These are phyloP conservation scores for Penicillium verrucosum DNA, from an alignment of 2,329 filamentous ascomycete genomes.

Conservation along the genomic window DNA sequence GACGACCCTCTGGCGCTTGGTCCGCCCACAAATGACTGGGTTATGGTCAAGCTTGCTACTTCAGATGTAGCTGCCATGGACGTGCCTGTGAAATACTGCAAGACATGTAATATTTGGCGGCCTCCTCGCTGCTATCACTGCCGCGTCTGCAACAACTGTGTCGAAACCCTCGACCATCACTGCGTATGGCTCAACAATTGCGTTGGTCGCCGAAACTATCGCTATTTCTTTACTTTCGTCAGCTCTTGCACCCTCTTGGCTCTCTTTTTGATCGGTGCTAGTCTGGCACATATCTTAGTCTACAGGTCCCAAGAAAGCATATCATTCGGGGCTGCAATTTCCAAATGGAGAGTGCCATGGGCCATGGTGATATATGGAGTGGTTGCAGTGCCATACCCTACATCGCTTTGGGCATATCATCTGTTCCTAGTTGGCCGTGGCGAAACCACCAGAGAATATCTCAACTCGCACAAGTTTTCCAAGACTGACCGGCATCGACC, in stretches of 20 bases:
- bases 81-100: conserved; percentile 96
- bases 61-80: conserved; percentile 84
- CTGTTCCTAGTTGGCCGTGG: conserved; percentile 85
- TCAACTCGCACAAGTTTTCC: conserved; percentile 92
- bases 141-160: conserved; percentile 92
- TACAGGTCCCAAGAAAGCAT: conserved; percentile 64
- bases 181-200: conserved; percentile 99
- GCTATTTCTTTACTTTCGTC: conserved; percentile 94
- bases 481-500: conserved; percentile 89
- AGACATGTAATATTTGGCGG: conserved; percentile 95
- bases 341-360: conserved; percentile 74
- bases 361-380: conserved; percentile 83
- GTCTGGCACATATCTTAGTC: conserved; percentile 73
- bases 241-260: conserved; percentile 72
- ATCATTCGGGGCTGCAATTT: conserved; percentile 66
- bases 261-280: conserved; percentile 71
- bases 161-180: conserved; percentile 96
- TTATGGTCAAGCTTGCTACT: conserved; percentile 77
- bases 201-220: conserved; percentile 93
- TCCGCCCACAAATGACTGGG: conserved; percentile 90
- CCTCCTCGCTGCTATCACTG: conserved; percentile 95
- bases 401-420: conserved; percentile 82
- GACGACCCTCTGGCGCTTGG: conserved; percentile 79
- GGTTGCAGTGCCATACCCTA: conserved; percentile 73
- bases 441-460: conserved; percentile 92